Evolutionary conservation across 176 grass and related monocot species (phyloP), one percentile per base, ranked within the genome.

Genomic region (Carex littledalei): DNA sequence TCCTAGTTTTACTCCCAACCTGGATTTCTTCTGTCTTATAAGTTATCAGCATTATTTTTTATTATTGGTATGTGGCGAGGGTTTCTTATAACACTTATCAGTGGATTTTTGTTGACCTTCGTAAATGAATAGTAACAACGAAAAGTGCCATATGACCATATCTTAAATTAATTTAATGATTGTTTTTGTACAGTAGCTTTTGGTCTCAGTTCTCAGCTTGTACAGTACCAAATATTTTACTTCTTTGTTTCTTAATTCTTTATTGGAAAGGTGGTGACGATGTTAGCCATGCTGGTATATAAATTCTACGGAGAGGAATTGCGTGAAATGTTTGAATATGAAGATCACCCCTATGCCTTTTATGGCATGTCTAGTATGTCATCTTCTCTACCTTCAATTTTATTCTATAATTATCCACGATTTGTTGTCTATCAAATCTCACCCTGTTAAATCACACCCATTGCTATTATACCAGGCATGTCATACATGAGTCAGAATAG

Each of bases 291-390:
- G 96, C 77, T 98, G 88, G 90, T 95, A 56, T 98, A 98, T 86
- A 95, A 89, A 92, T 95, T 95, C 83, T 98, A 98, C 72, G 93
- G 96, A 75, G 96, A 98, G 85, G 96, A 98, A 88, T 81, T 98
- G 83, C 88, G 90, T 85, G 96, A 98, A 92, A 98, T 95, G 96
- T 98, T 98, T 89, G 96, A 91, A 35, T 98, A 98, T 91, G 88
- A 95, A 87, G 88, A 95, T 39, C 96, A 98, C 87, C 91, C 96
- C 35, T 98, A 98, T 85, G 93, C 88, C 78, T 98, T 98, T 72
- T 98, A 98, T 79, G 90, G 89, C 67, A 92, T 95, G 90, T 89
- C 93, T n/a, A 89, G 96, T 95, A 92, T 86, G 96, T 84, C 82
- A n/a, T 71, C 58, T 78, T 86, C 88, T 84, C 11, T 73, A 63